Conservation (phyloP, 179 eudicot genomes). For the Actinidia arguta region DNA sequence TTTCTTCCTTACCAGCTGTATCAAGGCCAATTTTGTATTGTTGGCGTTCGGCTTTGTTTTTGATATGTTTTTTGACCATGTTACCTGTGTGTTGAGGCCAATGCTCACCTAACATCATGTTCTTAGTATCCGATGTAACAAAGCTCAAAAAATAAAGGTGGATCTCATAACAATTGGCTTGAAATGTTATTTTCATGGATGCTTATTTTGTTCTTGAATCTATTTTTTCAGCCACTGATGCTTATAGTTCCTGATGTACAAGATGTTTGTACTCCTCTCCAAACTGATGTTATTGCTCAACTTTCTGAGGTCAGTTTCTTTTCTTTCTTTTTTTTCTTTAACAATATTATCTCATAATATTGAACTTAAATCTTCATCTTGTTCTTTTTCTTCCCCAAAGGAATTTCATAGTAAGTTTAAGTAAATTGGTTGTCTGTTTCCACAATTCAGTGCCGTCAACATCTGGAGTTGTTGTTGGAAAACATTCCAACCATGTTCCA, state of each 20-base stretch:
- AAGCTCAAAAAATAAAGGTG: no score
- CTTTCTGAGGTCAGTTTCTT: constrained; percentile 78
- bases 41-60: no score
- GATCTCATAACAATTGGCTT: not conserved
- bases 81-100: no score
- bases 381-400: constrained; percentile 1
- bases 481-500: constrained; percentile 93
- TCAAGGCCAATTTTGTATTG: no score
- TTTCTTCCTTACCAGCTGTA: no score
- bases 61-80: no score
- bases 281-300: constrained; percentile 85
- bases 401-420: not conserved
- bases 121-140: no score
- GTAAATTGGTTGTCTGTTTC: constrained; percentile 21
- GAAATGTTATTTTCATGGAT: not conserved
- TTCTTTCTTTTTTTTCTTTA: not conserved
- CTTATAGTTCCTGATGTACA: constrained; percentile 93
- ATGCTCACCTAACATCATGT: no score
- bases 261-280: constrained; percentile 94
- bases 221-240: constrained; percentile 79
- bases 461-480: constrained; percentile 87
- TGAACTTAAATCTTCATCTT: not conserved
- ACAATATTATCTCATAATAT: constrained; percentile 1
- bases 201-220: constrained; percentile 7
- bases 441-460: constrained; percentile 77